phyloP scores from a whole-genome alignment of 352 stramenopile species.

The Phytopythium mirpurense region DNA sequence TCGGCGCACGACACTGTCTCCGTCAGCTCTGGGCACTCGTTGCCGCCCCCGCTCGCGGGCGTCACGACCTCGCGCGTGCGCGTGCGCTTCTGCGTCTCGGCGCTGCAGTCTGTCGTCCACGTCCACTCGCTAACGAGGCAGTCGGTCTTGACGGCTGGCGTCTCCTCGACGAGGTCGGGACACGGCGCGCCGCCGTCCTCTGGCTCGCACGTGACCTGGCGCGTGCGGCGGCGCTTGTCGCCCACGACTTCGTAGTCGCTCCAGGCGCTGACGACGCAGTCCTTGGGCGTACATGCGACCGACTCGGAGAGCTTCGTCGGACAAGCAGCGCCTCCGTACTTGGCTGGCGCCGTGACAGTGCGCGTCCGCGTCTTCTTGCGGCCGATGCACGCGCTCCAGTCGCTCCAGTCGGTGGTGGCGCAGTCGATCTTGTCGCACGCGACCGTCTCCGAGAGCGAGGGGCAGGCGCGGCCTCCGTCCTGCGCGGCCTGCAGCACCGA shows the following conservation, averaged over 20 bases:
- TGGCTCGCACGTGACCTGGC: slow-evolving; percentile 23
- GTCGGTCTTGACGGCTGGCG: slow-evolving; percentile 30
- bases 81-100: slow-evolving; percentile 20
- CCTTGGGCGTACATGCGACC: slow-evolving; percentile 22
- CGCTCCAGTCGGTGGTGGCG: slow-evolving; percentile 24
- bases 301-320: slow-evolving; percentile 16
- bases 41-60: slow-evolving; percentile 22
- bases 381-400: slow-evolving; percentile 23
- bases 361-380: slow-evolving; percentile 30
- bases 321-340: slow-evolving; percentile 32
- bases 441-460: slow-evolving; percentile 16
- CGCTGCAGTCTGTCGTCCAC: slow-evolving; percentile 20
- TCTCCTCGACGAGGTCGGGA: slow-evolving; percentile 32
- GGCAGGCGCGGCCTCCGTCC: slow-evolving; percentile 29
- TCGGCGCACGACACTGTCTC: slow-evolving; percentile 38
- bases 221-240: slow-evolving; percentile 29
- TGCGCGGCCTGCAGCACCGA: slow-evolving; percentile 24
- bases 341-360: slow-evolving; percentile 20
- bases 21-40: slow-evolving; percentile 30
- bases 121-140: slow-evolving; percentile 28
- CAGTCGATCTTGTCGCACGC: slow-evolving; percentile 41
- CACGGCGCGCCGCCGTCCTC: slow-evolving; percentile 38
- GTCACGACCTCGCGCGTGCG: slow-evolving; percentile 30
- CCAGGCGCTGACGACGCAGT: slow-evolving; percentile 39
- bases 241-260: slow-evolving; percentile 30